phyloP scores from a whole-genome alignment of 345 rosid species.

The Aquilaria yunnanensis region DNA sequence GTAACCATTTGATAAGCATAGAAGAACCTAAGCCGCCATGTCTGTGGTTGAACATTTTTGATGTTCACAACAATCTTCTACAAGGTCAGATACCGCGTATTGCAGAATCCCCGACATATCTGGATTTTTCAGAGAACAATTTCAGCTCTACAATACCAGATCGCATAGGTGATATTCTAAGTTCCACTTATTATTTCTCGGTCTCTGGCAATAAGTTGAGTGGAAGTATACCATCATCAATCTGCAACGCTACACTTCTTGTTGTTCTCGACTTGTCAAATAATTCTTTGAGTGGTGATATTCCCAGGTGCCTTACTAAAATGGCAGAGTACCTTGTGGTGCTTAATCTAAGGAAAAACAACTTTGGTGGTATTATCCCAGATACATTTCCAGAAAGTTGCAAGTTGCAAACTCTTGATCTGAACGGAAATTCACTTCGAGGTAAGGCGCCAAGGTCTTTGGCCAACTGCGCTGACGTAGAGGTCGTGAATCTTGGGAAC shows the following conservation, averaged over 20 bases:
- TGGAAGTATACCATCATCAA: slow-evolving; percentile 17
- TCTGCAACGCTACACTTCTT: slow-evolving; percentile 3
- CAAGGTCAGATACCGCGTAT: slow-evolving; percentile 17
- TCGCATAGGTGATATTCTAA: slow-evolving; percentile 13
- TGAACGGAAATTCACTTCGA: slow-evolving; percentile 25
- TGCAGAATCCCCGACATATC: background rate
- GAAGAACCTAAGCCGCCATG: slow-evolving; percentile 5
- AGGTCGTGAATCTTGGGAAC: slow-evolving; percentile 32
- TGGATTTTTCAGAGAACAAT: slow-evolving; percentile 32
- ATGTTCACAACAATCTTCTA: slow-evolving; percentile 24
- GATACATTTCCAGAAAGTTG: slow-evolving; percentile 13
- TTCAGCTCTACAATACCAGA: slow-evolving; percentile 19
- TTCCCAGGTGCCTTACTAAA: slow-evolving; percentile 4
- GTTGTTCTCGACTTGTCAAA: slow-evolving; percentile 3
- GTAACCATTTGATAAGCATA: slow-evolving; percentile 5
- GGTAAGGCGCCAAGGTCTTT: slow-evolving; percentile 30
- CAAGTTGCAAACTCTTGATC: slow-evolving; percentile 22
- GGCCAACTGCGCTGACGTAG: slow-evolving; percentile 17
- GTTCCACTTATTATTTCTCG: slow-evolving; percentile 15
- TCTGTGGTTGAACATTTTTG: slow-evolving; percentile 1
- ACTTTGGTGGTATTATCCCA: slow-evolving; percentile 15
- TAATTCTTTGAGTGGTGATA: background rate
- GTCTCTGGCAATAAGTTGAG: slow-evolving; percentile 23
- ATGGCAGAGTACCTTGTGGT: slow-evolving; percentile 8
- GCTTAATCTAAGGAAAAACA: slow-evolving; percentile 27